These are phyloP conservation scores for Penicillium pancosmium DNA, from an alignment of 495 filamentous ascomycete genomes.

Conservation along the genomic window DNA sequence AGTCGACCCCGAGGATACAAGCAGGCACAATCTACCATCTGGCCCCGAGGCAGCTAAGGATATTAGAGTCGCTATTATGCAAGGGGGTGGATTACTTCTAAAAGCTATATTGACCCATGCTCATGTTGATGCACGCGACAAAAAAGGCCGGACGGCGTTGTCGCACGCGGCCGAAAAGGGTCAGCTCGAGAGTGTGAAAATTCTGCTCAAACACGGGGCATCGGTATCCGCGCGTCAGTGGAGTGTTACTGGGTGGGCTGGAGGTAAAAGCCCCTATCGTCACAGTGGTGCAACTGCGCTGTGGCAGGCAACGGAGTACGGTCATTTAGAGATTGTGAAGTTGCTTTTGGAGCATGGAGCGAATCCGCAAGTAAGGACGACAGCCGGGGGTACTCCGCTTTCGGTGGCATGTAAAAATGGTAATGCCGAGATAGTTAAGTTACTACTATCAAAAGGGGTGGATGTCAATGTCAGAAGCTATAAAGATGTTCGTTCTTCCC, in stretches of 20 bases:
- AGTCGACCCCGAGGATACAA: no score
- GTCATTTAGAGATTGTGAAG: not conserved
- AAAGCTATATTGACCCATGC: no score
- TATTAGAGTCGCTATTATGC: no score
- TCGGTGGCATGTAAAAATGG: not conserved
- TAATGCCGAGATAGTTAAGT: not conserved
- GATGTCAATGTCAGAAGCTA: not conserved
- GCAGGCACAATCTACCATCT: no score
- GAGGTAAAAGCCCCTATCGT: not conserved
- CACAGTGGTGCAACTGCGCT: not conserved
- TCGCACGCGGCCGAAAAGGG: not conserved
- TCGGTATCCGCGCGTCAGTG: not conserved
- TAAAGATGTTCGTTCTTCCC: no score
- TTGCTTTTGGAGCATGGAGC: not conserved
- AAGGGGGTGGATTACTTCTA: no score
- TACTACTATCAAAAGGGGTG: not conserved
- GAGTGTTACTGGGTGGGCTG: not conserved
- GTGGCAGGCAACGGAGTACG: not conserved
- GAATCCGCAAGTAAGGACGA: not conserved
- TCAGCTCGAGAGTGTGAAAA: not conserved
- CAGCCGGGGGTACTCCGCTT: not conserved
- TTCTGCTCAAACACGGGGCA: not conserved
- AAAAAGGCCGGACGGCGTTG: not conserved
- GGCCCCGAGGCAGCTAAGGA: no score
- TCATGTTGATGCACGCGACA: not conserved